Conservation (phyloP, 306 rosid species). For the Cicer cuneatum region DNA sequence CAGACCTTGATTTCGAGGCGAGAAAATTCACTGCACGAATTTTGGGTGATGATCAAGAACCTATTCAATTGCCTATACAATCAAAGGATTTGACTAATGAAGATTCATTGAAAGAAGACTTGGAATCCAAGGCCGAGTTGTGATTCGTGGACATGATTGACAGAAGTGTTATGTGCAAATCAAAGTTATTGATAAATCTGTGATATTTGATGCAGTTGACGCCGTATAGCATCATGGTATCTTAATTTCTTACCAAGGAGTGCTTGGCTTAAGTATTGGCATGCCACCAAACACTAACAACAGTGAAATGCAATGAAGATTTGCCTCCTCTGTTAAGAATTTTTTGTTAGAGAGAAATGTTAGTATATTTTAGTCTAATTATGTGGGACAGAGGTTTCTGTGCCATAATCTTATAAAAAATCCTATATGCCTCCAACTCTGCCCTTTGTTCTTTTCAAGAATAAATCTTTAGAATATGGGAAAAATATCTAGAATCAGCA, state of each 20-base stretch:
- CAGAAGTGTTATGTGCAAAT: not conserved
- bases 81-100: conserved; percentile 40
- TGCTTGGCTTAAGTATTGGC: conserved; percentile 38
- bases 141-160: conserved; percentile 41
- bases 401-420: conserved; percentile 27
- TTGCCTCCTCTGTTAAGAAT: conserved; percentile 41
- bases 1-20: conserved; percentile 91
- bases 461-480: not conserved
- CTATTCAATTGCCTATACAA: conserved; percentile 49
- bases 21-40: conserved; percentile 79
- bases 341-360: conserved; percentile 42
- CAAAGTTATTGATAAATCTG: conserved; percentile 1
- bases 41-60: conserved; percentile 72
- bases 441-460: conserved; percentile 17
- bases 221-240: conserved; percentile 10
- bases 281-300: conserved; percentile 40
- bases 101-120: conserved; percentile 50
- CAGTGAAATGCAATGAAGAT: conserved; percentile 39
- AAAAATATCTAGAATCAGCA: conserved; percentile 13
- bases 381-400: not conserved
- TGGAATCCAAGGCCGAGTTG: conserved; percentile 84
- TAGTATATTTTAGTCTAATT: conserved; percentile 16
- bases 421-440: not conserved
- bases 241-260: conserved; percentile 27
- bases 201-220: conserved; percentile 36